Evolutionary conservation across 1,284 basidiomycete genomes (phyloP), one percentile per base, ranked within the genome.

Genomic region (Volvariella surrecta): DNA sequence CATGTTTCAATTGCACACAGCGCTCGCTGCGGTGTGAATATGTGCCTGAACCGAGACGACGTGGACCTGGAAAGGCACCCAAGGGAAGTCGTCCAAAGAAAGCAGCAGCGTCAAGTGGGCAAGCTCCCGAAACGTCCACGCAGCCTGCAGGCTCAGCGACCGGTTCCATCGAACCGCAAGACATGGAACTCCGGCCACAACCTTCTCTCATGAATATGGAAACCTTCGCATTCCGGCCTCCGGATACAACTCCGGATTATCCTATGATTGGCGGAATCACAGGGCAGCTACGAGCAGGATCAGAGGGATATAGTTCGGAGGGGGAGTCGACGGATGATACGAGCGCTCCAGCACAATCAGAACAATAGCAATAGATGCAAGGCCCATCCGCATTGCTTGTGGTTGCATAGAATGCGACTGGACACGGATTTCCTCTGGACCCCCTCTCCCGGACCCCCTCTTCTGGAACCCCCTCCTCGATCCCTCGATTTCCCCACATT

Each of bases 21-120:
- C 73, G 74, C 28, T 58, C 61, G 42, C 58, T 65, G 43, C 51
- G 56, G 35, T 87, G 83, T 57, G 57, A 56, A 44, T 87, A 85
- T 60, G 71, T 68, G 35, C 58, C 61, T 16, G 57, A 67, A 16
- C 68, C 70, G n/a, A 67, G 72, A 56, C 71, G 82, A 28, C 74
- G 82, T 39, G 82, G 83, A 4, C 82, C 81, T 47, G 83, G 82
- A 18, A 84, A 80, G 60, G 74, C 76, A 28, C 72, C 75, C 17
- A 77, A 76, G 54, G 73, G 68, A 35, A 54, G 57, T 32, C 61
- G 62, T 39, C 49, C 58, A 38, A 67, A 62, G 58, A 66, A 62
- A 50, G 22, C 50, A 30, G 48, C 39, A 15, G 43, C 47, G 40
- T 46, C 48, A 17, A 50, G 48, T 39, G 45, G 44, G 43, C 34